A percentile compares a stretch with the other conserved stretches of the same genome.
These are phyloP conservation scores for Ascosphaera acerosa DNA, from an alignment of 2,329 filamentous ascomycete species.

Conservation along the genomic window DNA sequence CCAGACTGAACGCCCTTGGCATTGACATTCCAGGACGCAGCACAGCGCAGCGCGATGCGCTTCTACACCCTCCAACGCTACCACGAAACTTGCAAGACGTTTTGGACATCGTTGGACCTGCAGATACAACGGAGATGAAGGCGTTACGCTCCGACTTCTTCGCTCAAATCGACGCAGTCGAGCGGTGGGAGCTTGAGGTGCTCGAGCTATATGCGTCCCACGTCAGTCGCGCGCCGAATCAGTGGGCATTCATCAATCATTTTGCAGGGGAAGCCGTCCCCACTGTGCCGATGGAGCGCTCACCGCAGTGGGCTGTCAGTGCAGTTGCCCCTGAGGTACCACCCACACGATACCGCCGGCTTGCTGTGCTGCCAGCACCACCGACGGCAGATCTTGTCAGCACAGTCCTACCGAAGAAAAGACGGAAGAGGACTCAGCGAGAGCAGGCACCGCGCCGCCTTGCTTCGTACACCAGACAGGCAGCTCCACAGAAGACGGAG, in stretches of 20 bases:
- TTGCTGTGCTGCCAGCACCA: not conserved
- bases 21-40: not conserved
- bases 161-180: conserved; percentile 11
- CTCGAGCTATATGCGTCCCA: conserved; percentile 9
- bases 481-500: conserved; percentile 1
- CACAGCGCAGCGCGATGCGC: not conserved
- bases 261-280: conserved; percentile 12
- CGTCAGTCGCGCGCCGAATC: conserved; percentile 2
- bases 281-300: conserved; percentile 10
- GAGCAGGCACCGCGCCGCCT: conserved; percentile 3
- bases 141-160: conserved; percentile 10
- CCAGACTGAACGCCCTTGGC: not conserved
- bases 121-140: conserved; percentile 7
- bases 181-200: conserved; percentile 15
- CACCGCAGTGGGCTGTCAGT: conserved; percentile 8
- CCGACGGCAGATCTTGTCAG: not conserved
- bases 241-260: conserved; percentile 16
- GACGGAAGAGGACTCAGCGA: not conserved
- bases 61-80: conserved; percentile 1
- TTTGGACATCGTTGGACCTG: conserved; percentile 6
- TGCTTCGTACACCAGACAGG: not conserved
- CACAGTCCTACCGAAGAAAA: not conserved
- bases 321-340: not conserved
- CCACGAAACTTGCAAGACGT: conserved; percentile 10
- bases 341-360: not conserved